phyloP scores from a whole-genome alignment of 73 alveolate genomes.

The Symbiodinium pilosum region DNA sequence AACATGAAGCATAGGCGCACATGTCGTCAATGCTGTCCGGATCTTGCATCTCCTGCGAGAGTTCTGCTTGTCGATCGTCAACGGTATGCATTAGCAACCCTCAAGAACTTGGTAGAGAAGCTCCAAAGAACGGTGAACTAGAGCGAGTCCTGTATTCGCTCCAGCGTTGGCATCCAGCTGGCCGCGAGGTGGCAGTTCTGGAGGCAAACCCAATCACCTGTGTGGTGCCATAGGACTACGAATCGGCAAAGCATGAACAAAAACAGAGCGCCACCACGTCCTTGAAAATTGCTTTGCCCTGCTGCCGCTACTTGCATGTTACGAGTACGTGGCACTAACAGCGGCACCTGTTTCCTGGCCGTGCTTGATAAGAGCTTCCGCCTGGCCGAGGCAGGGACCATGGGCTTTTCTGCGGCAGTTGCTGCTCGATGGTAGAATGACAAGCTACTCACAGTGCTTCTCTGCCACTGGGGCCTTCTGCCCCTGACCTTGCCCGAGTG shows the following conservation, averaged over 20 bases:
- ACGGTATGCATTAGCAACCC: not conserved
- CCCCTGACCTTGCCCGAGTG: constrained; percentile 99
- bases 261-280: not conserved
- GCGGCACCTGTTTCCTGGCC: constrained; percentile 97
- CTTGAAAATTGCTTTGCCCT: too few species aligned
- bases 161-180: constrained; percentile 99
- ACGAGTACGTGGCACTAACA: not conserved
- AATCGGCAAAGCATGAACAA: not conserved
- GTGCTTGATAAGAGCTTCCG: constrained; percentile 94
- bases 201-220: constrained; percentile 99
- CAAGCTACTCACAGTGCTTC: constrained; percentile 97
- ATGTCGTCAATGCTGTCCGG: constrained; percentile 97
- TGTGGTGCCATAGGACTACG: constrained; percentile 40
- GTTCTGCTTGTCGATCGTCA: constrained; percentile 59
- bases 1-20: not conserved
- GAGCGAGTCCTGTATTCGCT: constrained; percentile 99
- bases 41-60: constrained; percentile 96
- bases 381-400: not conserved
- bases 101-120: too few species aligned
- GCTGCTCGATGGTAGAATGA: too few species aligned
- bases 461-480: constrained; percentile 97
- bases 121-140: too few species aligned
- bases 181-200: constrained; percentile 99
- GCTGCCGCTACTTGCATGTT: not conserved
- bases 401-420: too few species aligned